Evolutionary conservation across 2,329 filamentous ascomycete genomes (phyloP).

Genomic region (Phialocephala sp.): DNA sequence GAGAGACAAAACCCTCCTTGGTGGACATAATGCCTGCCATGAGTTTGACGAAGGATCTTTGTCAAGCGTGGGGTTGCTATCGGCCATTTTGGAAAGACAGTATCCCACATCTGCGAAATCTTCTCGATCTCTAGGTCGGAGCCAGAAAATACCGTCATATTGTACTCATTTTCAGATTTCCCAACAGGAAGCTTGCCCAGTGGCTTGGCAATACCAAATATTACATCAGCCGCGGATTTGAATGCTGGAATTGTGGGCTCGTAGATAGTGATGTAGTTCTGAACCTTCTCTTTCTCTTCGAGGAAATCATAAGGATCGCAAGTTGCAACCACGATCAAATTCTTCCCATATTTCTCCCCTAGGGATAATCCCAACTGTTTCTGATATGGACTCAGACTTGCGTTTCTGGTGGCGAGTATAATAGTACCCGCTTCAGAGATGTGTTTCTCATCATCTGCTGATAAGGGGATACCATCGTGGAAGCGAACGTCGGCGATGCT

Average conservation of each 20-base stretch:
- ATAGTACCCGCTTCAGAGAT: slow-evolving; percentile 47
- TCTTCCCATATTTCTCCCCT: slow-evolving; percentile 37
- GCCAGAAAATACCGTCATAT: slow-evolving; percentile 31
- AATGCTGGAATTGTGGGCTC: slow-evolving; percentile 52
- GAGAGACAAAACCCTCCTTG: slow-evolving; percentile 48
- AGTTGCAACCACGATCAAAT: slow-evolving; percentile 48
- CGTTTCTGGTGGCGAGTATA: slow-evolving; percentile 49
- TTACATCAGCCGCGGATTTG: slow-evolving; percentile 45
- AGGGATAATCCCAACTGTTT: slow-evolving; percentile 44
- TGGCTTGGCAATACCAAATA: slow-evolving; percentile 45
- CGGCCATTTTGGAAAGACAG: slow-evolving; percentile 46
- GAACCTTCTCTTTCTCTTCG: slow-evolving; percentile 41
- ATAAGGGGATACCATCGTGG: slow-evolving; percentile 41
- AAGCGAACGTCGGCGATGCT: slow-evolving; percentile 44
- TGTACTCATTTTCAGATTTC: slow-evolving; percentile 24
- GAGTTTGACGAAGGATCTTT: slow-evolving; percentile 38
- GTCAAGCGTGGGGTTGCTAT: slow-evolving; percentile 41
- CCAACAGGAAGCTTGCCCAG: slow-evolving; percentile 47
- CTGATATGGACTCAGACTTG: slow-evolving; percentile 46
- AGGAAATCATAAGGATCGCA: slow-evolving; percentile 53
- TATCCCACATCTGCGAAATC: slow-evolving; percentile 44
- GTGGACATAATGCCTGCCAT: slow-evolving; percentile 46
- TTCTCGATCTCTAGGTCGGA: slow-evolving; percentile 41
- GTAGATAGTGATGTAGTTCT: slow-evolving; percentile 51
- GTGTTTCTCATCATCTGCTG: slow-evolving; percentile 41